phyloP scores from a whole-genome alignment of 345 rosid genomes.

The Litchi chinensis region DNA sequence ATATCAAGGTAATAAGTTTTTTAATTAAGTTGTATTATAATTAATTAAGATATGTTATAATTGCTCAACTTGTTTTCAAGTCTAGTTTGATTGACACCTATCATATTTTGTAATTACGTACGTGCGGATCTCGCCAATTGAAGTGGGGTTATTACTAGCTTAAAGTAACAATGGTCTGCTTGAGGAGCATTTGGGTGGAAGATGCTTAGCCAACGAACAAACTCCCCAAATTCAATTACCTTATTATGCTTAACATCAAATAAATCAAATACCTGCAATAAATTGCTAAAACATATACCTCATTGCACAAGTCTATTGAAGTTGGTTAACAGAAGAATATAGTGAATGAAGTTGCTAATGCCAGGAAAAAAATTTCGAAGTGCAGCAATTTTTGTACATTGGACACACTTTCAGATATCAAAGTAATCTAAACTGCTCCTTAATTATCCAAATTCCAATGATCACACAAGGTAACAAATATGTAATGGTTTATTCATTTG shows the following conservation, averaged over 20 bases:
- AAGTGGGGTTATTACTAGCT: too few relatives aligned
- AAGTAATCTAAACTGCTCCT: neutral
- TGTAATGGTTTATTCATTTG: neutral
- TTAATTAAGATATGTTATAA: too few relatives aligned
- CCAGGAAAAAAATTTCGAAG: neutral
- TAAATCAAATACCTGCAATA: slow-evolving; percentile 56
- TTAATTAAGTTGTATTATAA: too few relatives aligned
- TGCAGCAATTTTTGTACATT: neutral
- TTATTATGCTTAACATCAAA: slow-evolving; percentile 63
- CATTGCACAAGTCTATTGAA: neutral
- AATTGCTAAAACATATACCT: slow-evolving; percentile 9
- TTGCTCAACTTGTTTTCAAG: too few relatives aligned
- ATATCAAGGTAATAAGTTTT: too few relatives aligned
- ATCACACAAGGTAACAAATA: neutral
- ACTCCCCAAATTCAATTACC: slow-evolving; percentile 66
- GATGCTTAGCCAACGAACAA: slow-evolving; percentile 60
- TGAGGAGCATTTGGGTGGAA: slow-evolving; percentile 64
- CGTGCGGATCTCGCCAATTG: too few relatives aligned
- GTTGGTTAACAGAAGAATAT: neutral
- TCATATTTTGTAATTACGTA: too few relatives aligned
- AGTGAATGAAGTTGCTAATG: neutral
- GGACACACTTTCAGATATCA: neutral
- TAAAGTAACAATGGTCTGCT: slow-evolving; percentile 34
- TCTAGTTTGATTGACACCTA: too few relatives aligned
- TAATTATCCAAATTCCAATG: neutral